phyloP scores from a whole-genome alignment of 2,329 filamentous ascomycete genomes.

The Talaromyces sp. region DNA sequence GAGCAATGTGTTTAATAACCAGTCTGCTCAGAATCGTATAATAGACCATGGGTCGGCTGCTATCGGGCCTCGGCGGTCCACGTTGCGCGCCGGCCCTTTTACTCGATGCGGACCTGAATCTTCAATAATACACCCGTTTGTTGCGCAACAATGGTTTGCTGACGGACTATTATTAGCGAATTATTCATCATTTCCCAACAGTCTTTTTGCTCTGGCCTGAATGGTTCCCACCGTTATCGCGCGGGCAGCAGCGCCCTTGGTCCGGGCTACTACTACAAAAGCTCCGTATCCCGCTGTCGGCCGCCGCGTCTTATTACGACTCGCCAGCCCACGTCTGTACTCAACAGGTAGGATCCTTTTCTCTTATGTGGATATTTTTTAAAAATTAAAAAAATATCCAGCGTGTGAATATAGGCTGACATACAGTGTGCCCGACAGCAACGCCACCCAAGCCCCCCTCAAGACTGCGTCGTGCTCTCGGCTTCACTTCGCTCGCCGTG shows the following conservation, averaged over 20 bases:
- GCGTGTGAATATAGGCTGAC: too few species aligned
- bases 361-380: neutral
- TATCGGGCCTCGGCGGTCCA: neutral
- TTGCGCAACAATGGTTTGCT: neutral
- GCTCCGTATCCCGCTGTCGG: neutral
- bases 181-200: neutral
- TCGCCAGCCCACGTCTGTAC: neutral
- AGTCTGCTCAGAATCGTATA: neutral
- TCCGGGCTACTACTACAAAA: conserved; percentile 7
- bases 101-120: neutral
- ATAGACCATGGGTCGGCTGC: neutral
- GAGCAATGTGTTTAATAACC: neutral
- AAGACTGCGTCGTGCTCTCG: conserved; percentile 29
- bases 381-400: too few species aligned
- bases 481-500: conserved; percentile 32
- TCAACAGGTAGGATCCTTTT: neutral
- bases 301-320: neutral
- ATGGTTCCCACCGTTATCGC: conserved; percentile 6
- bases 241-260: neutral
- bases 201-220: neutral
- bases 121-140: neutral
- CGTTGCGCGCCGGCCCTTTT: neutral
- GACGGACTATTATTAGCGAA: neutral
- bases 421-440: too few species aligned
- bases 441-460: conserved; percentile 18